Conservation (phyloP, 2,329 filamentous ascomycete genomes). For the Exophiala bonariae region DNA sequence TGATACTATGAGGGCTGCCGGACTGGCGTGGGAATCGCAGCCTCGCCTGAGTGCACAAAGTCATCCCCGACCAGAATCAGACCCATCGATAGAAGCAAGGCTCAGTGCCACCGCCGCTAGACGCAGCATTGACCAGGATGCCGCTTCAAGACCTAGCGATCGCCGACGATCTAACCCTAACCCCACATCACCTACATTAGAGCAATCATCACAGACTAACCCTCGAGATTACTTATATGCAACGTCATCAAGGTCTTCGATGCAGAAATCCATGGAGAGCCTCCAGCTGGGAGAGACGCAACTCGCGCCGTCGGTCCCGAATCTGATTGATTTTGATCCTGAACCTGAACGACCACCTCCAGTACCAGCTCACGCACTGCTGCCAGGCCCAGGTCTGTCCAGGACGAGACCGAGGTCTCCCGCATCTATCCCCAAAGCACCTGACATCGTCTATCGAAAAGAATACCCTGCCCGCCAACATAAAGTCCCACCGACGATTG, state of each 20-base stretch:
- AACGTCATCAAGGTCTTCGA: slow-evolving; percentile 5
- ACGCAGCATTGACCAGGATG: slow-evolving; percentile 27
- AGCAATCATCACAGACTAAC: slow-evolving; percentile 6
- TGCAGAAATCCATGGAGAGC: slow-evolving; percentile 22
- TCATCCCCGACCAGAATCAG: slow-evolving; percentile 19
- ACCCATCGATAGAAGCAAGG: slow-evolving; percentile 28
- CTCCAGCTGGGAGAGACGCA: slow-evolving; percentile 12
- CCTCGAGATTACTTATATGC: slow-evolving; percentile 15
- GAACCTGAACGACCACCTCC: slow-evolving; percentile 23
- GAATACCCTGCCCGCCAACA: slow-evolving; percentile 47
- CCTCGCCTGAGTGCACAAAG: slow-evolving; percentile 26
- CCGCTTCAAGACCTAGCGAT: slow-evolving; percentile 19
- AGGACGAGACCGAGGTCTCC: slow-evolving; percentile 21
- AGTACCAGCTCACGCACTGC: slow-evolving; percentile 11
- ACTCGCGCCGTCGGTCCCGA: slow-evolving; percentile 13
- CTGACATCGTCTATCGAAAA: slow-evolving; percentile 47
- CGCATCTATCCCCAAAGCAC: slow-evolving; percentile 18
- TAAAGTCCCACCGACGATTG: slow-evolving; percentile 22
- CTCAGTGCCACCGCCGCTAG: slow-evolving; percentile 28
- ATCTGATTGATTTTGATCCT: slow-evolving; percentile 21
- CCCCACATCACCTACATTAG: slow-evolving; percentile 3
- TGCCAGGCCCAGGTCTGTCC: slow-evolving; percentile 1
- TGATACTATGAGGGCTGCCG: slow-evolving; percentile 62
- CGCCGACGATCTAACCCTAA: slow-evolving; percentile 18
- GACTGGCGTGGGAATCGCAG: slow-evolving; percentile 57